Conservation (phyloP, 345 rosid genomes). For the Psidium guajava region DNA sequence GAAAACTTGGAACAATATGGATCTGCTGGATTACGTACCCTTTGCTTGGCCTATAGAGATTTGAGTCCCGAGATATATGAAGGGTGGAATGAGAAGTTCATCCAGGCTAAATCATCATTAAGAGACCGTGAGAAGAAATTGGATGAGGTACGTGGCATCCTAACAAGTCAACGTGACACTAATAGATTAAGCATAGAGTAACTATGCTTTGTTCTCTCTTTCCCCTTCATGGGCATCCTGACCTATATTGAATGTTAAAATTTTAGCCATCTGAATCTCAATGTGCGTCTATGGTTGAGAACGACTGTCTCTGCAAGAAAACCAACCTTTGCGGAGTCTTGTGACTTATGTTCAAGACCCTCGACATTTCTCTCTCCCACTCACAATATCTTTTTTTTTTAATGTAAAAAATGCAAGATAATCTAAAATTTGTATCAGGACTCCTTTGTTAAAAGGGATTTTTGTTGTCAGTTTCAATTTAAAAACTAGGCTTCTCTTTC, state of each 20-base stretch:
- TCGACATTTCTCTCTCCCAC: not conserved
- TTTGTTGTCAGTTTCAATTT: not conserved
- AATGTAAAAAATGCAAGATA: not conserved
- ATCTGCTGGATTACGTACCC: constrained; percentile 94
- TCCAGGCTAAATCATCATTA: constrained; percentile 91
- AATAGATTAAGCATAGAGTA: not conserved
- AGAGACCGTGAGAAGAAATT: constrained; percentile 95
- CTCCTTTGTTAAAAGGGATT: not conserved
- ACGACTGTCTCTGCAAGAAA: not conserved
- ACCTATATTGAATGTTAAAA: not conserved
- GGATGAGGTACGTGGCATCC: constrained; percentile 61
- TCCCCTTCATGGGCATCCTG: not conserved
- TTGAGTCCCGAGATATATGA: constrained; percentile 66
- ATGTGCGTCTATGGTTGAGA: not conserved
- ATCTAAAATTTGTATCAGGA: not conserved
- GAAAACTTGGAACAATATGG: constrained; percentile 92
- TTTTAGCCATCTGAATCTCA: not conserved
- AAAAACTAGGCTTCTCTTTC: not conserved
- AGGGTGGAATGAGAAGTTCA: constrained; percentile 96
- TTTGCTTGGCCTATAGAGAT: constrained; percentile 87
- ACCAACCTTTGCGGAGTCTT: not conserved
- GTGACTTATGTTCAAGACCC: not conserved
- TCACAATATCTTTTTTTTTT: not conserved
- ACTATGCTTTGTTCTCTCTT: not conserved
- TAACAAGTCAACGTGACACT: not conserved